Conservation (phyloP, 306 rosid genomes). For the Quercus aquifolioides region DNA sequence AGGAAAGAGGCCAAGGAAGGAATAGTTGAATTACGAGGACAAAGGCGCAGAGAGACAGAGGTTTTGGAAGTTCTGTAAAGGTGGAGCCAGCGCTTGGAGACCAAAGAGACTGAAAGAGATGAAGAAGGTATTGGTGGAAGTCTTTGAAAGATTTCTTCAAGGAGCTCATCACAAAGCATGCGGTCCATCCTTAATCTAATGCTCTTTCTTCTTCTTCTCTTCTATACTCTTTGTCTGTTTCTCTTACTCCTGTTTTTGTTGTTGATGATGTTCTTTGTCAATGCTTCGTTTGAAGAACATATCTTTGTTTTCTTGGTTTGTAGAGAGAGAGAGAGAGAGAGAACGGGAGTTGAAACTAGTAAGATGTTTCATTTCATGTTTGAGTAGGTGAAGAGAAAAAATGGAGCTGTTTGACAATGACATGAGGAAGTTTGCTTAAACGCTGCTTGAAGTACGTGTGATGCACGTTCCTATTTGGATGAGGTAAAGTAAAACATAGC, state of each 20-base stretch:
- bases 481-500: background rate
- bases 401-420: conserved; percentile 12
- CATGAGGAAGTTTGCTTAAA: conserved; percentile 17
- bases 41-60: conserved; percentile 59
- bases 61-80: conserved; percentile 66
- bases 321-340: background rate
- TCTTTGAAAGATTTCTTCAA: conserved; percentile 67
- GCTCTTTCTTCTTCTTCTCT: background rate
- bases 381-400: conserved; percentile 26
- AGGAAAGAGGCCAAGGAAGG: conserved; percentile 52
- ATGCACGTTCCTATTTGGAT: conserved; percentile 22
- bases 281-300: background rate
- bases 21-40: conserved; percentile 22
- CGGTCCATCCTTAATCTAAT: conserved; percentile 38
- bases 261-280: background rate
- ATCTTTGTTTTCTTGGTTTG: background rate
- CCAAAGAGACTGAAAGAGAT: conserved; percentile 54
- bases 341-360: background rate
- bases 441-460: conserved; percentile 34
- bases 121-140: conserved; percentile 56
- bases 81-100: conserved; percentile 83
- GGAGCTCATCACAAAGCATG: conserved; percentile 65
- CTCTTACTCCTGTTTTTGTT: background rate
- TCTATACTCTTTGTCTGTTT: background rate
- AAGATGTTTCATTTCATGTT: too few species aligned